phyloP scores from a whole-genome alignment of 2,329 filamentous ascomycete species.

The Trichoderma breve region DNA sequence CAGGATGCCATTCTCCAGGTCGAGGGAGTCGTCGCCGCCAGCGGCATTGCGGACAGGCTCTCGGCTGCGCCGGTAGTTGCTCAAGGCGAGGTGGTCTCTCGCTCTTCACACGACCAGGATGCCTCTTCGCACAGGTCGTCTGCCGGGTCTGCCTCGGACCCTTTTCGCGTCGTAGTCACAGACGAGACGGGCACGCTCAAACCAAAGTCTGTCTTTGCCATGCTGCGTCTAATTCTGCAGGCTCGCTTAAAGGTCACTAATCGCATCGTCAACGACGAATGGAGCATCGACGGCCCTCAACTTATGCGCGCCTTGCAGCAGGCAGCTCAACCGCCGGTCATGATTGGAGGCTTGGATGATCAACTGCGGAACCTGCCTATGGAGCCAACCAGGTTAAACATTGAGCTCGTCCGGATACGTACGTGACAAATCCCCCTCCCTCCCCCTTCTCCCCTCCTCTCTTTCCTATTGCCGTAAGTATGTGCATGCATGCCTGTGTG shows the following conservation, averaged over 20 bases:
- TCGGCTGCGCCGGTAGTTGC: background rate
- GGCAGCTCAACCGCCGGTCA: conserved; percentile 23
- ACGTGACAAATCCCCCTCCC: conserved; percentile 24
- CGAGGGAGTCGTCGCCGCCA: conserved; percentile 23
- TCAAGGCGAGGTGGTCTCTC: background rate
- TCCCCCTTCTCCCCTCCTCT: background rate
- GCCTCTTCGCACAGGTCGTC: background rate
- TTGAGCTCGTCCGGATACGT: conserved; percentile 50
- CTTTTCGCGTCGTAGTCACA: conserved; percentile 28
- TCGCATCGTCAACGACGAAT: conserved; percentile 33
- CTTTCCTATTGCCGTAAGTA: background rate
- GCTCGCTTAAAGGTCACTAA: conserved; percentile 32
- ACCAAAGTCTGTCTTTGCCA: conserved; percentile 30
- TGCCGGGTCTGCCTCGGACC: background rate
- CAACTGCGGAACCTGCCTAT: conserved; percentile 43
- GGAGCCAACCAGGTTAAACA: conserved; percentile 42
- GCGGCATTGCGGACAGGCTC: background rate
- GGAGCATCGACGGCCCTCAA: conserved; percentile 29
- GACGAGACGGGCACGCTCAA: conserved; percentile 28
- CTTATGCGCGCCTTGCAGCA: conserved; percentile 28
- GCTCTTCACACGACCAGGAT: conserved; percentile 15
- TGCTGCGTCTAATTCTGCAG: conserved; percentile 32
- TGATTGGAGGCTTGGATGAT: conserved; percentile 32
- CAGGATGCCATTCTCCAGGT: conserved; percentile 37
- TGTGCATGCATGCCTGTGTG: background rate